These are phyloP conservation scores for Pichiaceae sp. DNA, from an alignment of 1,139 yeast genomes.

Conservation along the genomic window DNA sequence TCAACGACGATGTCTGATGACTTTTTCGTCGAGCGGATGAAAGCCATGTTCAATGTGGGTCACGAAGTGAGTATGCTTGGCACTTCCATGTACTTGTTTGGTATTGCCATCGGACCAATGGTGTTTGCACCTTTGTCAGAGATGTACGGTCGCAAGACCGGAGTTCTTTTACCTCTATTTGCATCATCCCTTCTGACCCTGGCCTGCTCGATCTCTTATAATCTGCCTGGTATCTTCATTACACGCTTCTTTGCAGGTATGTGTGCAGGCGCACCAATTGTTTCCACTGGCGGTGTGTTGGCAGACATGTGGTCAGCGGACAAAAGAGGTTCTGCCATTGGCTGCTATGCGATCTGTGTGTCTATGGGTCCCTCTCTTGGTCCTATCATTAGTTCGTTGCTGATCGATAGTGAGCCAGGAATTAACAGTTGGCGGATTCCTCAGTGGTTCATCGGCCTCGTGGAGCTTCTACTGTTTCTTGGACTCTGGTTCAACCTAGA, in stretches of 20 bases:
- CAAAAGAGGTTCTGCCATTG: constrained; percentile 21
- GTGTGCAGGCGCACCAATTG: constrained; percentile 49
- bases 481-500: constrained; percentile 34
- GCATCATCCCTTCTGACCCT: constrained; percentile 50
- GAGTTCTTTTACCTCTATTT: constrained; percentile 45
- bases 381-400: constrained; percentile 49
- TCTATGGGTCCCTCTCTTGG: constrained; percentile 58
- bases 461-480: constrained; percentile 29
- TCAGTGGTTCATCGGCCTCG: constrained; percentile 33
- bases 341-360: constrained; percentile 45
- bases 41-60: constrained; percentile 38
- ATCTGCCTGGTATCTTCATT: constrained; percentile 43
- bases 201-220: constrained; percentile 49
- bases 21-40: constrained; percentile 25
- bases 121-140: constrained; percentile 75
- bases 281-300: constrained; percentile 53
- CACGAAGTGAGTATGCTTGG: constrained; percentile 59
- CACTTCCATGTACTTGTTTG: constrained; percentile 60
- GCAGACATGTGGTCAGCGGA: constrained; percentile 40
- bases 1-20: constrained; percentile 30
- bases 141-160: constrained; percentile 59
- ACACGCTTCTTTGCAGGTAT: constrained; percentile 47
- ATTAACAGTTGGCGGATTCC: constrained; percentile 35
- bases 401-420: constrained; percentile 30
- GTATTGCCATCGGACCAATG: constrained; percentile 66